Conservation (phyloP, 768 basidiomycete species). For the Lepiota brunneoincarnata region DNA sequence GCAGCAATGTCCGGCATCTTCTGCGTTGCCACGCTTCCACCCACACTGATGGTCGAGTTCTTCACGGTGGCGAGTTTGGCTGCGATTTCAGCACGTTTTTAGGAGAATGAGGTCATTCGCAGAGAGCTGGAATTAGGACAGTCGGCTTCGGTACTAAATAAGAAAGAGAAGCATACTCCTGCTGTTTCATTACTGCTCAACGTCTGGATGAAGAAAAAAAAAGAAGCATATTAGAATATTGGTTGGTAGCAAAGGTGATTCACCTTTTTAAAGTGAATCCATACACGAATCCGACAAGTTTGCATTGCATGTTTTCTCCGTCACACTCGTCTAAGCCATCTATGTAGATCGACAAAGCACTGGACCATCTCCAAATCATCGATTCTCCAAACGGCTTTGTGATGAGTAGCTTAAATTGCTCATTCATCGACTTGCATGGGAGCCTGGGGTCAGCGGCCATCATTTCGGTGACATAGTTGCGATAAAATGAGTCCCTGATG, state of each 20-base stretch:
- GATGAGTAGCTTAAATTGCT: slow-evolving; percentile 14
- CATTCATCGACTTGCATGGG: slow-evolving; percentile 1
- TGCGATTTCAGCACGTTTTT: slow-evolving; percentile 80
- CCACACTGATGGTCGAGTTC: slow-evolving; percentile 33
- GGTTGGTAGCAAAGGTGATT: slow-evolving; percentile 51
- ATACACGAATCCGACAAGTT: slow-evolving; percentile 13
- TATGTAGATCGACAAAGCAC: slow-evolving; percentile 13
- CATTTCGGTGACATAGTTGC: slow-evolving; percentile 3
- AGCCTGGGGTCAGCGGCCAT: slow-evolving; percentile 10
- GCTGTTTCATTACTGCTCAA: slow-evolving; percentile 41
- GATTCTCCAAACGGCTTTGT: slow-evolving; percentile 7
- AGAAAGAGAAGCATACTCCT: slow-evolving; percentile 36
- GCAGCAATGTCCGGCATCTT: slow-evolving; percentile 31
- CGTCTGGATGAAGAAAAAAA: slow-evolving; percentile 65
- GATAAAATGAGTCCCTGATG: neutral
- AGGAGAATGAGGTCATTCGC: slow-evolving; percentile 71
- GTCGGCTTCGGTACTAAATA: slow-evolving; percentile 5
- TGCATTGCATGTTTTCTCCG: slow-evolving; percentile 5
- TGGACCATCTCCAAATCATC: neutral
- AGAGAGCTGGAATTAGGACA: slow-evolving; percentile 33
- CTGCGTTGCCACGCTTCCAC: slow-evolving; percentile 16
- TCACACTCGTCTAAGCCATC: slow-evolving; percentile 28
- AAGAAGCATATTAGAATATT: slow-evolving; percentile 55
- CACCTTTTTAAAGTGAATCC: slow-evolving; percentile 50
- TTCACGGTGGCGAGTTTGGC: slow-evolving; percentile 83